Base-by-base conservation (phyloP, 1,139 yeast species). In the Sugiyamaella grinbergsii region DNA sequence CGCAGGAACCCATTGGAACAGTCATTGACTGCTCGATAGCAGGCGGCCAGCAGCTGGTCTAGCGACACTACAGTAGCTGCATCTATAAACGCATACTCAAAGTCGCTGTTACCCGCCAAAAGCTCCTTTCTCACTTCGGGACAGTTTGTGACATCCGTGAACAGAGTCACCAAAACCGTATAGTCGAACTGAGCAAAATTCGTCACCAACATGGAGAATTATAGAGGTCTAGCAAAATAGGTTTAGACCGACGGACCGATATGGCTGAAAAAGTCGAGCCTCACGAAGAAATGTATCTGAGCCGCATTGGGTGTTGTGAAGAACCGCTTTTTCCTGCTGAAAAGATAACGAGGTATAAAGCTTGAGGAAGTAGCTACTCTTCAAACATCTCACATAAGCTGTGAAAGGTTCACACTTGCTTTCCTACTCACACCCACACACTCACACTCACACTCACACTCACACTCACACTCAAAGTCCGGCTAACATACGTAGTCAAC, bases 21-120 rank as follows among this genome's bases (percentile, higher is more conserved):
- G 56, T 80, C 84, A 19, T 73, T 58, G 5, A 81, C 58, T 3
- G 80, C 76, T 52, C 81, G 70, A 58, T 78, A 78, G 1, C 76
- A 59, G 1, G 83, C 80, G 23, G 79, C 70, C 39, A 70, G 62
- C 5, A 81, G 49, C 52, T 80, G 85, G 52, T 79, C 82, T 3
- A 68, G 43, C 0, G 80, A 74, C 5, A 73, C 58, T n/a, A 69
- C 57, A 1, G 74, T 68, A 5, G 62, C 62, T 0, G 81, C 76
- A 52, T 77, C 75, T 45, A 81, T 69, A 57, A 80, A 74, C 2
- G 82, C 80, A 62, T 66, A 76, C 51, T 76, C 74, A 55, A 71
- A 72, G 1, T 64, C 63, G 1, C 58, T 56, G 52, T 73, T 67
- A 2, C 73, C 75, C 7, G 69, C 56, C 7, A 75, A 55, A 2